A percentile compares a stretch with the other conserved stretches of the same genome.
Conservation (phyloP, 1,284 basidiomycete species). For the Trichosporon asahii region DNA sequence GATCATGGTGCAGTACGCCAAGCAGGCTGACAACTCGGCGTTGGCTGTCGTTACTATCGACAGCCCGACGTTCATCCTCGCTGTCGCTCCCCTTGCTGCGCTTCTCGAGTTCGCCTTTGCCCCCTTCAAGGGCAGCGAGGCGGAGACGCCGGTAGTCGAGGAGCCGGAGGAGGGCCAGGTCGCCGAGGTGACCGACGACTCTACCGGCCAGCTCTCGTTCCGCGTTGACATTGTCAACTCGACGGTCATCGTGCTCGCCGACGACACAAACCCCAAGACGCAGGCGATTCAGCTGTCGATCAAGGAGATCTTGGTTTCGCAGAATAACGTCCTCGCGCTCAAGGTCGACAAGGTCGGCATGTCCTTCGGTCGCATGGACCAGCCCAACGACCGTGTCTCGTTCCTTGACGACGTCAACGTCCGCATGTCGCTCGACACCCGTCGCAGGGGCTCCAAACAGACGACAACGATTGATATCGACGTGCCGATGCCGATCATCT, state of each 20-base stretch:
- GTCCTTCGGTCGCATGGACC: constrained; percentile 89
- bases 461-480: constrained; percentile 80
- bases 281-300: constrained; percentile 86
- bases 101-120: constrained; percentile 80
- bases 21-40: constrained; percentile 60
- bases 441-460: constrained; percentile 67
- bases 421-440: constrained; percentile 80
- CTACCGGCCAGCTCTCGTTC: constrained; percentile 55
- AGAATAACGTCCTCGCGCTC: constrained; percentile 83
- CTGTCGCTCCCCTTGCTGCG: constrained; percentile 87
- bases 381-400: constrained; percentile 67
- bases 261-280: constrained; percentile 73
- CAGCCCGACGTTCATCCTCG: constrained; percentile 88
- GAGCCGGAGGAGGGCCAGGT: constrained; percentile 30
- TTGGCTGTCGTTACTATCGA: constrained; percentile 85
- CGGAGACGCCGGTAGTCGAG: constrained; percentile 26
- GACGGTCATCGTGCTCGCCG: constrained; percentile 83
- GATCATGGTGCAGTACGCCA: constrained; percentile 88
- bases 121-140: constrained; percentile 54
- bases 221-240: constrained; percentile 89
- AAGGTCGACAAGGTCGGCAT: constrained; percentile 83
- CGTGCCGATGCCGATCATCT: constrained; percentile 73
- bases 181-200: constrained; percentile 26
- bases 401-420: constrained; percentile 93
- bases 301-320: constrained; percentile 81